phyloP scores from a whole-genome alignment of 805 yeast species.

The Metschnikowia chrysomelidarum region DNA sequence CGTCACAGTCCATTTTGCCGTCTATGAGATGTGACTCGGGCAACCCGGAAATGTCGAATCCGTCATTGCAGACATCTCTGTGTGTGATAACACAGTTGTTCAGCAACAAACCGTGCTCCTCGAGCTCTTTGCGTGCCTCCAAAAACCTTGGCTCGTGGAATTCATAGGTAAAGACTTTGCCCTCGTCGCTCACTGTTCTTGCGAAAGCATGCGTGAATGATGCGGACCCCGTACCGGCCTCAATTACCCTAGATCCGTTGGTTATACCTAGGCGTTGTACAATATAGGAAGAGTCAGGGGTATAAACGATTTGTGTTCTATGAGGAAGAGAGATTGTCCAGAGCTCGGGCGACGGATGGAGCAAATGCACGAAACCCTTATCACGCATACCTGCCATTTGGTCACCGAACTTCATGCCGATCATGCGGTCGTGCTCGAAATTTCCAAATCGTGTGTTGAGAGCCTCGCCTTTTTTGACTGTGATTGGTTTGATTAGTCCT shows the following conservation, averaged over 20 bases:
- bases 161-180: constrained; percentile 80
- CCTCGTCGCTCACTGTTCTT: constrained; percentile 62
- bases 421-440: constrained; percentile 80
- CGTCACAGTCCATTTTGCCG: constrained; percentile 55
- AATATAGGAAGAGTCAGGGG: constrained; percentile 92
- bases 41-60: constrained; percentile 56
- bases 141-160: constrained; percentile 81
- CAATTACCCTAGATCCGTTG: constrained; percentile 78
- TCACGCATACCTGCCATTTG: constrained; percentile 78
- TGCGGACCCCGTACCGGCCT: constrained; percentile 98
- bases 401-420: constrained; percentile 78
- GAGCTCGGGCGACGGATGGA: constrained; percentile 91
- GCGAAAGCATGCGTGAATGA: constrained; percentile 92
- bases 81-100: constrained; percentile 68
- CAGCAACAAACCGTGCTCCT: constrained; percentile 59
- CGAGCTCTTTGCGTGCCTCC: constrained; percentile 78
- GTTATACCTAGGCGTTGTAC: constrained; percentile 75
- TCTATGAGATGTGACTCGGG: constrained; percentile 23
- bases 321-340: constrained; percentile 98
- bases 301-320: constrained; percentile 95
- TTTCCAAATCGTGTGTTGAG: constrained; percentile 88
- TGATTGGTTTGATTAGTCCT: constrained; percentile 72
- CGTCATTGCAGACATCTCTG: constrained; percentile 88
- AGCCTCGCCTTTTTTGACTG: constrained; percentile 53
- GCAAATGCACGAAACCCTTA: constrained; percentile 78